Evolutionary conservation across 2,329 filamentous ascomycete species (phyloP).

Genomic region (Fusarium bactridioides): DNA sequence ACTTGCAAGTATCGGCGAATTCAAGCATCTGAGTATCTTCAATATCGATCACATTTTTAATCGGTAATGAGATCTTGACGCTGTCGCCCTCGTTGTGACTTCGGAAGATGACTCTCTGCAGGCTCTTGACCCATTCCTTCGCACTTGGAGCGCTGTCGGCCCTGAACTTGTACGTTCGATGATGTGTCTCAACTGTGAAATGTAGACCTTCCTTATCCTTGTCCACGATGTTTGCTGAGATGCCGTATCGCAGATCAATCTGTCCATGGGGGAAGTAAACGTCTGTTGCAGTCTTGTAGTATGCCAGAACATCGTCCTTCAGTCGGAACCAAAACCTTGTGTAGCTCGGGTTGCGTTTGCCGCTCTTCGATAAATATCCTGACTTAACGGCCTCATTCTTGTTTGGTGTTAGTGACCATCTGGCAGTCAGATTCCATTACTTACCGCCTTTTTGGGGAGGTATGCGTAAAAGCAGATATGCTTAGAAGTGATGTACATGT

Average conservation of each 20-base stretch:
- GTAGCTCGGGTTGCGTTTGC: constrained; percentile 86
- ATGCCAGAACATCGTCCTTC: constrained; percentile 90
- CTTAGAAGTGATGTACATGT: constrained; percentile 91
- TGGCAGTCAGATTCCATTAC: constrained; percentile 37
- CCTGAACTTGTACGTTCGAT: constrained; percentile 84
- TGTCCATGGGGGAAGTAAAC: constrained; percentile 92
- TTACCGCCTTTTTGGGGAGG: constrained; percentile 87
- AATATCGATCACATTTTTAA: constrained; percentile 88
- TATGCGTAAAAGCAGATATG: constrained; percentile 99
- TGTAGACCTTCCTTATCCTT: constrained; percentile 79
- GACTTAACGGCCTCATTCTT: constrained; percentile 81
- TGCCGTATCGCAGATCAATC: constrained; percentile 90
- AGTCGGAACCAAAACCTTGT: constrained; percentile 92
- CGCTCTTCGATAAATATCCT: constrained; percentile 87
- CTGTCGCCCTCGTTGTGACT: constrained; percentile 97
- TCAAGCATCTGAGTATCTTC: constrained; percentile 92
- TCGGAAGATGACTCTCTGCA: constrained; percentile 94
- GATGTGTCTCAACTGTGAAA: constrained; percentile 83
- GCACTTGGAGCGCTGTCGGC: constrained; percentile 89
- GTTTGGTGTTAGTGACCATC: constrained; percentile 18
- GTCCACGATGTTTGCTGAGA: constrained; percentile 81
- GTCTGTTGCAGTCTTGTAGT: constrained; percentile 84
- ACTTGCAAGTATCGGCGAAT: constrained; percentile 92
- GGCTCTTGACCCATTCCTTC: constrained; percentile 93
- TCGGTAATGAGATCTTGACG: constrained; percentile 92